Percentiles rank a stretch among this genome's conserved stretches.
Conservation (phyloP, 2,329 filamentous ascomycete genomes). For the Tolypocladium nubicola region DNA sequence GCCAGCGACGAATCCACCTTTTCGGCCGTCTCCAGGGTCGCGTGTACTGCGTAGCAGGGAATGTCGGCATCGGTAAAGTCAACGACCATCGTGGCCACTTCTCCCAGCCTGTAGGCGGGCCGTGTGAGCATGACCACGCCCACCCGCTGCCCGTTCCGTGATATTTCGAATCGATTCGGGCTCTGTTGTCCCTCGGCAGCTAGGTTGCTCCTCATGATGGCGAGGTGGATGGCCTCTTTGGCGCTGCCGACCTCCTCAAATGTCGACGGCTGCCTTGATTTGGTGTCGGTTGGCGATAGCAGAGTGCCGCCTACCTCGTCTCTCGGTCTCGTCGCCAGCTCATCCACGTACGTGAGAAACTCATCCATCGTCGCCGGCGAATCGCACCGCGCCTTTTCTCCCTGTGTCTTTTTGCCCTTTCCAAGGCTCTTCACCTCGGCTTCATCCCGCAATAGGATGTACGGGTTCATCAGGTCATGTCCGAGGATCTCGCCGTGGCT, state of each 20-base stretch:
- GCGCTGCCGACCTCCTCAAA: conserved; percentile 50
- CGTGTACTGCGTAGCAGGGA: conserved; percentile 75
- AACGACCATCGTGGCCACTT: conserved; percentile 72
- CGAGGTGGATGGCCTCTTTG: conserved; percentile 82
- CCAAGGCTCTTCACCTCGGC: conserved; percentile 49
- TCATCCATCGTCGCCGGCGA: conserved; percentile 43
- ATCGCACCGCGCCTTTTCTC: conserved; percentile 15
- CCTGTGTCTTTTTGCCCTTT: conserved; percentile 14
- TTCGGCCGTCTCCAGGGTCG: conserved; percentile 79
- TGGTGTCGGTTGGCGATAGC: conserved; percentile 59
- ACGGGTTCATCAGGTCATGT: conserved; percentile 90
- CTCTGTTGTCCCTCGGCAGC: conserved; percentile 60
- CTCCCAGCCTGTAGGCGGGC: conserved; percentile 80
- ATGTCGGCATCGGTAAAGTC: conserved; percentile 73
- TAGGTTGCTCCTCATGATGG: conserved; percentile 75
- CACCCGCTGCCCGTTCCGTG: conserved; percentile 82
- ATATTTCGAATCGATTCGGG: conserved; percentile 91
- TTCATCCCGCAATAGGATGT: conserved; percentile 77
- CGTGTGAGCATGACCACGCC: conserved; percentile 83
- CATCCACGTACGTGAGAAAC: conserved; percentile 68
- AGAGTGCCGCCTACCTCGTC: conserved; percentile 48
- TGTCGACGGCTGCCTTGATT: conserved; percentile 43
- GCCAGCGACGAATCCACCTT: conserved; percentile 72
- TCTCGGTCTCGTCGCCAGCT: conserved; percentile 52
- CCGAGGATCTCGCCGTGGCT: conserved; percentile 78